Base-by-base conservation (phyloP, 768 basidiomycete genomes). In the Pleurotus djamor region DNA sequence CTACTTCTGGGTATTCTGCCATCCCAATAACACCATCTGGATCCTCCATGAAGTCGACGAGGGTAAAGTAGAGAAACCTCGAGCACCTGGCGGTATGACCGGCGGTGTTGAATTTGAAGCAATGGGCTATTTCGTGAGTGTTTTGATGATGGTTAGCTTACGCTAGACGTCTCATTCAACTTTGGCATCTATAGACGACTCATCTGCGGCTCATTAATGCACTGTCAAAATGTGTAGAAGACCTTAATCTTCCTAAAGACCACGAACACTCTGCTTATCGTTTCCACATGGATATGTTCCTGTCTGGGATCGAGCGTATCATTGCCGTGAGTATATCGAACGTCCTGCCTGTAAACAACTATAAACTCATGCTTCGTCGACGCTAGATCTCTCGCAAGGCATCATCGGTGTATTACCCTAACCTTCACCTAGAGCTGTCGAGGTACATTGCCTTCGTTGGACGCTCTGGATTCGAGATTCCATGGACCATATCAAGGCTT, bases 91-190 rank as follows among this genome's bases (percentile, higher is more conserved):
- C 4, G 96, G 97, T 13, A 98, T 98, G 88, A 98, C 97, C 0
- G 97, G 96, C 5, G 97, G 97, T 4, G 97, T 99, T 10, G 97
- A 99, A 68, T 96, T 89, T 68, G 97, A 99, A 74, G 96, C 96
- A 4, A 96, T 98, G 87, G 83, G 83, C 13, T 98, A 98, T 72
- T 86, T 96, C 67, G 96, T 98, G 66, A 64, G 92, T 77, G 45
- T n/a, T 57, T 16, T n/a, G 13, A 43, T 12, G 28, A 41, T 2
- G 12, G 17, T 41, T 28, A 44, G 21, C 12, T 56, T 38, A 48
- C 16, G 38, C 28, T 32, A 10, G 12, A 33, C n/a, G 10, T 9
- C 45, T 58, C 45, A 38, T 48, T 56, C 8, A 21, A 28, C 21
- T 28, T 28, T 28, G 21, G 21, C 21, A 28, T 28, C 36, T 10